A percentile compares a stretch with the other conserved stretches of the same genome.
These are phyloP conservation scores for Orbilia quercus DNA, from an alignment of 2,329 filamentous ascomycete genomes.

Conservation along the genomic window DNA sequence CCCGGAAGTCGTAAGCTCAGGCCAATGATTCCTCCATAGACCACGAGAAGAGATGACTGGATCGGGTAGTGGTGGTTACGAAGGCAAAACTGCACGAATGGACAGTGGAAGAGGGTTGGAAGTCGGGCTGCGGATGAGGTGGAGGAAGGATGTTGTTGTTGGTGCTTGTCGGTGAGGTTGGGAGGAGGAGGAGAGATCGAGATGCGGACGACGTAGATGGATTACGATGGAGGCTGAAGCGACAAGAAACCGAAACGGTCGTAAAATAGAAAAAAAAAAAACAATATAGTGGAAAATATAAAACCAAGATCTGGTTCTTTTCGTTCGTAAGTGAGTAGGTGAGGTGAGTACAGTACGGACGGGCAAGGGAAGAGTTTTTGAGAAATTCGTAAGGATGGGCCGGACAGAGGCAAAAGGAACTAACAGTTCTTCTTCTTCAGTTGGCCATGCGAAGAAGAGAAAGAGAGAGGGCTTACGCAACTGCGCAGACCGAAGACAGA, in stretches of 20 bases:
- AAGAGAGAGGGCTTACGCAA: conserved; percentile 45
- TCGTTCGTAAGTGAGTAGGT: neutral
- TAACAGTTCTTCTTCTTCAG: neutral
- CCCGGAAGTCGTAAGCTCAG: conserved; percentile 56
- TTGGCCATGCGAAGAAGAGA: conserved; percentile 26
- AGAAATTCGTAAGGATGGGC: conserved; percentile 30
- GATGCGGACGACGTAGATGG: conserved; percentile 9
- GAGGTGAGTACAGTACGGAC: neutral
- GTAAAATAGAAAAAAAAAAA: conserved; percentile 3
- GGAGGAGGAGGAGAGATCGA: conserved; percentile 1
- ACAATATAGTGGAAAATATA: conserved; percentile 2
- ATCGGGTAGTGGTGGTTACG: neutral
- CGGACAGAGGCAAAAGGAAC: conserved; percentile 10
- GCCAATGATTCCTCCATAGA: conserved; percentile 49
- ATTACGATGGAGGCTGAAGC: conserved; percentile 6
- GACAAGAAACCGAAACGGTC: neutral
- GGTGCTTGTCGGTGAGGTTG: neutral
- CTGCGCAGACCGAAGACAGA: conserved; percentile 38
- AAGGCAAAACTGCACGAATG: conserved; percentile 39
- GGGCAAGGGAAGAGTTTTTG: conserved; percentile 13
- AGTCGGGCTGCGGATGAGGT: neutral
- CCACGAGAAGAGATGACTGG: conserved; percentile 16
- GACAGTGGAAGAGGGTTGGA: conserved; percentile 23
- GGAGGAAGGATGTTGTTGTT: neutral
- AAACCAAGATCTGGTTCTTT: neutral